Base-by-base conservation (phyloP, 2,329 filamentous ascomycete genomes). In the Aureobasidium lini region DNA sequence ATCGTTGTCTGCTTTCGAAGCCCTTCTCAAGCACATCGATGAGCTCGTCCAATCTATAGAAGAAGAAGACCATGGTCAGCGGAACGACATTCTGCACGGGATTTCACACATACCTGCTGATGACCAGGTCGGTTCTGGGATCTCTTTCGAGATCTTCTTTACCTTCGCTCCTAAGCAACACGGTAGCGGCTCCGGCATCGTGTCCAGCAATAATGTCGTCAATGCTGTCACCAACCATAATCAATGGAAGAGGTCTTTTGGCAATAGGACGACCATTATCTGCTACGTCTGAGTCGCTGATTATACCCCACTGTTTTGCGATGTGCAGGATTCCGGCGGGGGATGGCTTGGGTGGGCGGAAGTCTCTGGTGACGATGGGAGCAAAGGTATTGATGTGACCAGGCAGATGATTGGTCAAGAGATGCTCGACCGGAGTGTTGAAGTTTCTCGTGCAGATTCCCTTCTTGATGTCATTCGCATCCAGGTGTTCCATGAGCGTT, bases 401-500 rank as follows among this genome's bases (percentile, higher is more conserved):
- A 1, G 82, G 77, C 8, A 96, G 79, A 71, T 94, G 94, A 50
- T 85, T 94, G 54, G 76, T 75, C 3, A 96, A 79, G 3, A 95
- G 80, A 71, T 92, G 86, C 48, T 80, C 75, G 1, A 94, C 89
- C 6, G 90, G 90, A 7, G 82, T 77, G 67, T 93, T 89, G 69
- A 96, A 97, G 76, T 99, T 97, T 69, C 94, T 83, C 2, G 94
- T 97, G 75, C 92, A 96, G 64, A 97, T 91, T 15, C 84, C 93
- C 73, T 95, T 94, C 65, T 78, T 84, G 34, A 96, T 71, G 6
- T 75, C 72, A 31, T 81, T 80, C 6, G 74, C 69, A 68, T 94
- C 86, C 16, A 97, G 84, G 71, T 94, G 95, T 60, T 83, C 75
- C 89, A 97, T 96, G 54, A 99, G 80, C 31, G 80, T 73, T 1